Conservation (phyloP, 192 early-diverging fungal genomes). For the Phlyctochytrium bullatum region DNA sequence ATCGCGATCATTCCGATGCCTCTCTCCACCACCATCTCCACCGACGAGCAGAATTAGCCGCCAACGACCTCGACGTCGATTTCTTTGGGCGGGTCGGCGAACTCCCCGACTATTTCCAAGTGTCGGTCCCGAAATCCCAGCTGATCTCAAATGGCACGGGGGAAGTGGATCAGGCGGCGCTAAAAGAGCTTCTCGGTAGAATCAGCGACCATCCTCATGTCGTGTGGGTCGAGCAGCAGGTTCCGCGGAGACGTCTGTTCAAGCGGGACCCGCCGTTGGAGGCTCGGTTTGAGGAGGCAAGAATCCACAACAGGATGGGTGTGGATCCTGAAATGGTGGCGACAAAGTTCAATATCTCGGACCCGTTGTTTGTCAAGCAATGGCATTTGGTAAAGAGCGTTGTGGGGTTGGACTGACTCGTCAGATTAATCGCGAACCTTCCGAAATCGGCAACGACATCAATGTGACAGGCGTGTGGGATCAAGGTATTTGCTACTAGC, state of each 20-base stretch:
- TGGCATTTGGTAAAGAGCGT: constrained; percentile 71
- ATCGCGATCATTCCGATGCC: too few relatives aligned
- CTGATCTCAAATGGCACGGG: neutral
- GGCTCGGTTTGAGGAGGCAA: neutral
- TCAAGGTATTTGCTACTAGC: constrained; percentile 49
- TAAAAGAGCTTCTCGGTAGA: neutral
- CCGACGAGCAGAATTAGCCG: constrained; percentile 18
- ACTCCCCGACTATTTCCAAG: constrained; percentile 61
- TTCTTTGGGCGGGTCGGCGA: constrained; percentile 65
- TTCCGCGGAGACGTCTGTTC: constrained; percentile 40
- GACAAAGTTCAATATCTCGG: constrained; percentile 54
- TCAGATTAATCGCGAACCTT: constrained; percentile 30
- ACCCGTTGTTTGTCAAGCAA: constrained; percentile 73
- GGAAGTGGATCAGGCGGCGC: neutral
- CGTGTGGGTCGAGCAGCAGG: constrained; percentile 43
- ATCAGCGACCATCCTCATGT: neutral
- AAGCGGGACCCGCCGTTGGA: constrained; percentile 22
- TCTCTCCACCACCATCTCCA: neutral
- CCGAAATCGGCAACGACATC: constrained; percentile 72
- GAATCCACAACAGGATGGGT: too few relatives aligned
- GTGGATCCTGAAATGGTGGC: constrained; percentile 18
- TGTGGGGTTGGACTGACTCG: neutral
- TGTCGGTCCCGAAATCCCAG: constrained; percentile 45
- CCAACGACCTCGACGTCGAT: constrained; percentile 19
- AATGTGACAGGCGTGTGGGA: constrained; percentile 93